Evolutionary conservation across 495 filamentous ascomycete genomes (phyloP), one percentile per base, ranked within the genome.

Genomic region (Aspergillus hancockii): DNA sequence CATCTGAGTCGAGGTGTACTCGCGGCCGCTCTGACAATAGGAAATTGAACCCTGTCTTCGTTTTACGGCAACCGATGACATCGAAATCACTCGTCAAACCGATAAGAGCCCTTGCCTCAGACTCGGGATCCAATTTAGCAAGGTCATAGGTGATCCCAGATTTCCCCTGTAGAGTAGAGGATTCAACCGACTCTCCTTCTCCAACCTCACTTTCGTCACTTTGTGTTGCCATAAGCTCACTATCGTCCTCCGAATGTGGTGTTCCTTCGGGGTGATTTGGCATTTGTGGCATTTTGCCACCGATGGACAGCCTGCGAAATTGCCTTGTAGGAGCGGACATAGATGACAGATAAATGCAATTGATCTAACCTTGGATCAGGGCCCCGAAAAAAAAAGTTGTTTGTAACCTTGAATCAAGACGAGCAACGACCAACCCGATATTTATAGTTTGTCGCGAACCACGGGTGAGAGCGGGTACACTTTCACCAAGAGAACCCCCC

Each of bases 91-190:
- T 67, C 21, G 63, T 74, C 54, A 77, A 64, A 7, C 74, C 75
- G 16, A 78, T 64, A 8, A 75, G 59, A 23, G 74, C 74, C 46
- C 66, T 62, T 51, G 75, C 70, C 59, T 72, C 61, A 13, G 71
- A 63, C 57, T 74, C 70, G 30, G 61, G 31, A 61, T 76, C 70
- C 51, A 79, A 64, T 53, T 64, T 49, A 50, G 65, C 58, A 43
- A 78, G 61, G 52, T 80, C 70, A 67, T 81, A 80, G 52, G 72
- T 68, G 58, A 79, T 72, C n/a, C 77, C 74, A 21, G 79, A 72
- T 23, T 61, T 60, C 32, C 71, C 66, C 47, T 61, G 64, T 46
- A 76, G 49, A 47, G 63, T 65, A 5, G 74, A 68, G 41, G 49
- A 55, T n/a, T 53, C 55, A 41, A 52, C 49, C 45, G 58, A 63